Base-by-base conservation (phyloP, 2,329 filamentous ascomycete species). In the Botryosphaeria dothidea region DNA sequence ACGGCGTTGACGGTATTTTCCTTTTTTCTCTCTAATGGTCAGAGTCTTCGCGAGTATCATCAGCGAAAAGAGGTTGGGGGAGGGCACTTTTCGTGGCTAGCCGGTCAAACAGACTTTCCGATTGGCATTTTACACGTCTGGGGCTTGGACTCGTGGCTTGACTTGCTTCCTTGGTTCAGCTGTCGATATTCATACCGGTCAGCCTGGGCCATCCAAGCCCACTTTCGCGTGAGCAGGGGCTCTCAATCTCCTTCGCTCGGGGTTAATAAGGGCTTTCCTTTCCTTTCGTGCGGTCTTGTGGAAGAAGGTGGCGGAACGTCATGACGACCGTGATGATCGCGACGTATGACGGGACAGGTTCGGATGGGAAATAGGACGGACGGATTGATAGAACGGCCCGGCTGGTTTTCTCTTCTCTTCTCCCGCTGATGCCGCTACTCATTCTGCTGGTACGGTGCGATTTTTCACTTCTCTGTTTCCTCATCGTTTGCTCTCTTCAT, bases 1-100 rank as follows among this genome's bases (percentile, higher is more conserved):
- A 21, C 41, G 56, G 56, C 56, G 56, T 60, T 51, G 58, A 62
- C 31, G 58, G 43, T 29, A 49, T 62, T 41, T 51, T 49, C 58
- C 41, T 51, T 62, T 51, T 41, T 19, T 21, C n/a, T n/a, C n/a
- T n/a, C 38, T 60, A 60, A 60, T 60, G 56, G 43, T 46, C 29
- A 17, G 13, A 6, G 43, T 31, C 43, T 57, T 21, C n/a, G 19
- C 56, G 56, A 60, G 41, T 60, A 60, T 60, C 27, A 46, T 23
- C 25, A 48, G 38, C 56, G 41, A 45, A 60, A 58, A 58, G 38
- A 36, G n/a, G 21, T 21, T 36, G 23, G 21, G 29, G 38, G 13
- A 31, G 34, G 25, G 11, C 36, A 21, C 23, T 45, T 46, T 60
- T 60, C 56, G 38, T 46, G 29, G 41, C 41, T 46, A 60, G 56